phyloP scores from a whole-genome alignment of 768 basidiomycete genomes.

The Russula virescens region DNA sequence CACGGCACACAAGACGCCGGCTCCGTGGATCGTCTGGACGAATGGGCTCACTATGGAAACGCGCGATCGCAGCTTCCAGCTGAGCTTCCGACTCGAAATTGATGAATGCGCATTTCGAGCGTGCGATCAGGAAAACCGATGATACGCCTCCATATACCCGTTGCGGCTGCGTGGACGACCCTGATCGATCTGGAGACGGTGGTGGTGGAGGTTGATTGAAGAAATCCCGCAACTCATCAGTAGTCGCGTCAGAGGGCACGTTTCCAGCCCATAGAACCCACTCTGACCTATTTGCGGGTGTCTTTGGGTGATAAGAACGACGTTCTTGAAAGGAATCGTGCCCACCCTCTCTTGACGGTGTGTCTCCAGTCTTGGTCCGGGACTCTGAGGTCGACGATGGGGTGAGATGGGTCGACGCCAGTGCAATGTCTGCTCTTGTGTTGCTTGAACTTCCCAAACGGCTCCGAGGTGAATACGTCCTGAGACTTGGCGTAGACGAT shows the following conservation, averaged over 20 bases:
- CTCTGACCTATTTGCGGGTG: slow-evolving; percentile 70
- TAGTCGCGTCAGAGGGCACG: slow-evolving; percentile 73
- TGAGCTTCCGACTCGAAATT: slow-evolving; percentile 68
- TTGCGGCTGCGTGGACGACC: slow-evolving; percentile 13
- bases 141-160: slow-evolving; percentile 50
- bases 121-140: slow-evolving; percentile 88
- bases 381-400: neutral
- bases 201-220: slow-evolving; percentile 45
- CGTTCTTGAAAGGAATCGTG: slow-evolving; percentile 31
- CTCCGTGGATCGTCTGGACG: slow-evolving; percentile 68
- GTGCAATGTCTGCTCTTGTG: neutral
- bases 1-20: slow-evolving; percentile 76
- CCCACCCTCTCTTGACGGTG: neutral
- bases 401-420: neutral
- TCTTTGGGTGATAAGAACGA: slow-evolving; percentile 61
- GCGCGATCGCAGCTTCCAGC: slow-evolving; percentile 59
- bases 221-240: slow-evolving; percentile 83
- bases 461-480: neutral
- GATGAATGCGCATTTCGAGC: slow-evolving; percentile 92
- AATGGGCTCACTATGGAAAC: slow-evolving; percentile 67
- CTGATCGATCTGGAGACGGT: slow-evolving; percentile 6
- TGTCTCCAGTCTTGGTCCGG: slow-evolving; percentile 4
- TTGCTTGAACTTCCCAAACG: neutral
- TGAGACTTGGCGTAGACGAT: neutral
- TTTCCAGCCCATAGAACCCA: slow-evolving; percentile 99